These are phyloP conservation scores for Exidia glandulosa DNA, from an alignment of 768 basidiomycete species.

Conservation along the genomic window DNA sequence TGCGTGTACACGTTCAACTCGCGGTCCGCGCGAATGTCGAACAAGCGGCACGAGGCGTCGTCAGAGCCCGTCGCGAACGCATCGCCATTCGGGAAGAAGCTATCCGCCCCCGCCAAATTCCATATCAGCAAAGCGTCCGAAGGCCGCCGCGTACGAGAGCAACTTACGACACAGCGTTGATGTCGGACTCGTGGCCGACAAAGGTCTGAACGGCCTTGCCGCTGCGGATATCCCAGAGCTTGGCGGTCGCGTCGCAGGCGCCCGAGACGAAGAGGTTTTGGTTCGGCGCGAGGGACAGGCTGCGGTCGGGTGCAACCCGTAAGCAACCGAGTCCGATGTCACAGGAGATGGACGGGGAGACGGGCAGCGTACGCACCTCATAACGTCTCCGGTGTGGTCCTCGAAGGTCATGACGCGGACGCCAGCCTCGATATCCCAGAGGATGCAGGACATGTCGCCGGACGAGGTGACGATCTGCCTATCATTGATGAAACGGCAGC, in stretches of 20 bases:
- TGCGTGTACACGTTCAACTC: slow-evolving; percentile 96
- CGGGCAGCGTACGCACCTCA: slow-evolving; percentile 50
- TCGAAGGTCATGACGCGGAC: slow-evolving; percentile 97
- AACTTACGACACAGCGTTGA: slow-evolving; percentile 93
- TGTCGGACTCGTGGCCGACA: slow-evolving; percentile 96
- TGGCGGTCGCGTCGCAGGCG: slow-evolving; percentile 96
- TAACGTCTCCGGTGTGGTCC: slow-evolving; percentile 98
- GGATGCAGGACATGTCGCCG: slow-evolving; percentile 99
- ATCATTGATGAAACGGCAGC: slow-evolving; percentile 98
- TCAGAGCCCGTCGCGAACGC: slow-evolving; percentile 98
- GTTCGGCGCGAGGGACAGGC: slow-evolving; percentile 88
- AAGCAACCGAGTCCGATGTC: neutral
- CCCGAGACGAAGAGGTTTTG: slow-evolving; percentile 97
- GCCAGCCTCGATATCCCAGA: slow-evolving; percentile 99
- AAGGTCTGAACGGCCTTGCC: slow-evolving; percentile 98
- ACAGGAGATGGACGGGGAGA: neutral
- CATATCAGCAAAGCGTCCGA: neutral
- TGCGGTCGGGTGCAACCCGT: slow-evolving; percentile 18
- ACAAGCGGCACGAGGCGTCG: slow-evolving; percentile 95
- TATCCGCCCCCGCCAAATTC: slow-evolving; percentile 20
- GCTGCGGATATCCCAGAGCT: slow-evolving; percentile 97
- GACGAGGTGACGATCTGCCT: slow-evolving; percentile 96
- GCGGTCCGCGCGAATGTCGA: slow-evolving; percentile 94
- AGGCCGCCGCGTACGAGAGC: neutral
- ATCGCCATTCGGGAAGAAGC: slow-evolving; percentile 99